Percentiles rank a stretch among this genome's conserved stretches.
These are phyloP conservation scores for Euphorbia celastroides DNA, from an alignment of 441 rosid genomes.

Conservation along the genomic window DNA sequence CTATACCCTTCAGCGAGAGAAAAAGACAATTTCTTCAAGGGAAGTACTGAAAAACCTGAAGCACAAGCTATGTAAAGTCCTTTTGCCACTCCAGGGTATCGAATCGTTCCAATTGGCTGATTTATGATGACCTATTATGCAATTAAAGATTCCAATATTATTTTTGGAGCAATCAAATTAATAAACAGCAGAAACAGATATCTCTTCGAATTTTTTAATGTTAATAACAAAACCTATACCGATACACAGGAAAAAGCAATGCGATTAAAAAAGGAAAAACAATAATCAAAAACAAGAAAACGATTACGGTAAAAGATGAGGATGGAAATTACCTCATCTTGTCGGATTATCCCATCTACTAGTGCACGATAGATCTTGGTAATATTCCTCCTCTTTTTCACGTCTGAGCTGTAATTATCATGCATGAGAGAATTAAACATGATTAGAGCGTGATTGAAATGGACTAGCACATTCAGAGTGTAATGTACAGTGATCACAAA, in stretches of 20 bases:
- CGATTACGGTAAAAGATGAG: slow-evolving; percentile 7
- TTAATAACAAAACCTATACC: slow-evolving; percentile 1
- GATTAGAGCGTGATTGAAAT: slow-evolving; percentile 8
- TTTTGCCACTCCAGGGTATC: slow-evolving; percentile 80
- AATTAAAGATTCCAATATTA: slow-evolving; percentile 12
- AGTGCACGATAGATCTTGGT: slow-evolving; percentile 75
- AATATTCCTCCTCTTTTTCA: slow-evolving; percentile 43
- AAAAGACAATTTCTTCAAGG: background rate
- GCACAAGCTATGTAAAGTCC: slow-evolving; percentile 80
- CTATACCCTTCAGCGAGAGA: background rate
- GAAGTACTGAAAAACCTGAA: slow-evolving; percentile 42
- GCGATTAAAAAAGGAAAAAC: background rate
- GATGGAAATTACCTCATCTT: slow-evolving; percentile 48
- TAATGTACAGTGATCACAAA: background rate
- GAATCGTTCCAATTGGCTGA: slow-evolving; percentile 70
- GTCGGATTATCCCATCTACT: slow-evolving; percentile 53
- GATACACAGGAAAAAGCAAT: background rate
- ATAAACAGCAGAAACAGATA: slow-evolving; percentile 5
- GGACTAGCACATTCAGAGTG: background rate
- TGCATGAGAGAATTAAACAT: slow-evolving; percentile 14
- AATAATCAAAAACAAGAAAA: background rate
- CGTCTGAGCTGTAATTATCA: slow-evolving; percentile 32
- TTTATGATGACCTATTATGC: slow-evolving; percentile 48
- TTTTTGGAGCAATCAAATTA: slow-evolving; percentile 7
- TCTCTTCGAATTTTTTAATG: slow-evolving; percentile 6